phyloP scores from a whole-genome alignment of 139 green algal genomes.

The Chlamydomonas sphaeroides region DNA sequence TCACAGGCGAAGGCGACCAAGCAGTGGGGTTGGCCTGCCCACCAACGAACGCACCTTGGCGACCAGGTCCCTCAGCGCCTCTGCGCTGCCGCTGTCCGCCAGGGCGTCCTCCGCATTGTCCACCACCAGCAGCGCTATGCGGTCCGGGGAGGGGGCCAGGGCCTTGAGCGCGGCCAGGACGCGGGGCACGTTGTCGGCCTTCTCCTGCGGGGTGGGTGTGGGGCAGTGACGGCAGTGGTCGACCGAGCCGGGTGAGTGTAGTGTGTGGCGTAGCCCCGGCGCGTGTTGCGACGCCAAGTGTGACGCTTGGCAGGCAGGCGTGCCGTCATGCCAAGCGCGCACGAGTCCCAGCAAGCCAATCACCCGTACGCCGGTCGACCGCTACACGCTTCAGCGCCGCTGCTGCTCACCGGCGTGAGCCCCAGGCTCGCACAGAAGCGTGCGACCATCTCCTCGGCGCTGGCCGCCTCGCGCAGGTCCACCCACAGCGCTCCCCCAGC shows the following conservation, averaged over 20 bases:
- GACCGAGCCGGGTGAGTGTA: too few species aligned
- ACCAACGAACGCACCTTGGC: not conserved
- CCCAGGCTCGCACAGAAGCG: conserved; percentile 27
- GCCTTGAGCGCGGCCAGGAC: not conserved
- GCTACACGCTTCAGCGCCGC: too few species aligned
- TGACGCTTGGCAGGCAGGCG: not conserved
- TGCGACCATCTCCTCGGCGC: not conserved
- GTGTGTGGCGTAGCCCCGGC: not conserved
- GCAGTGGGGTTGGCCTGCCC: not conserved
- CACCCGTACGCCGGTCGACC: not conserved
- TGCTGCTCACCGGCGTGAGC: not conserved
- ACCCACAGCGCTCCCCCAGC: conserved; percentile 17
- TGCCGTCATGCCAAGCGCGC: too few species aligned
- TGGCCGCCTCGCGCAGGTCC: conserved; percentile 27
- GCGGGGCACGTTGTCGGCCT: not conserved
- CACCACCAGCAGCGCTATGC: conserved; percentile 14
- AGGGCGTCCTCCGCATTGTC: conserved; percentile 39
- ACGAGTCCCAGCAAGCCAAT: not conserved
- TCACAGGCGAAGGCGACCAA: not conserved
- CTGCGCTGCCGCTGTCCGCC: not conserved
- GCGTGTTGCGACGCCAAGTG: not conserved
- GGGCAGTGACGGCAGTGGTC: too few species aligned
- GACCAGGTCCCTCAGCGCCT: conserved; percentile 4
- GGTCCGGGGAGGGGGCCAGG: not conserved
- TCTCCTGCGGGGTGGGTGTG: not conserved